Base-by-base conservation (phyloP, 208 protist genomes). In the Acanthamoeba sp. region DNA sequence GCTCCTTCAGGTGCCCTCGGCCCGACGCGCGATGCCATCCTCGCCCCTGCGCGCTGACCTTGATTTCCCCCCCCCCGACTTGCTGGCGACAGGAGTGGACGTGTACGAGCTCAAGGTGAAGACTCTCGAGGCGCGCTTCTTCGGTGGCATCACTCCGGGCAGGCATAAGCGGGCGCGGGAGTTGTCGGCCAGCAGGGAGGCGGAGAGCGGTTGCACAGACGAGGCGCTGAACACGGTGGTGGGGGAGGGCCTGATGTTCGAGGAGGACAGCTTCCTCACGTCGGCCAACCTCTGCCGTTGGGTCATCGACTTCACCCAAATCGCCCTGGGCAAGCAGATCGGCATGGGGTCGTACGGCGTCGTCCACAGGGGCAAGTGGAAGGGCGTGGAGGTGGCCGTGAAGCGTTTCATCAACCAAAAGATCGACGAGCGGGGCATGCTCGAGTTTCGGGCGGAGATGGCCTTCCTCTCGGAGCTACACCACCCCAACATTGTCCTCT, bases 401-500 rank as follows among this genome's bases (percentile, higher is more conserved):
- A 89, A 89, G 82, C n/a, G 36, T 24, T 62, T 89, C 45, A 89
- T 64, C 48, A 50, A 62, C 27, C 82, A 89, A 40, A 36, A 50
- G 45, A 34, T 89, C 18, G 40, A 59, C 40, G 82, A 89, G 45
- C n/a, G 36, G 16, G 12, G 45, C 82, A 55, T 89, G 48, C 45
- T 62, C 48, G 82, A 89, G 34, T 89, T 89, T 40, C n/a, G 50
- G 5, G 50, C 38, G 1, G 82, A 89, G 82, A 64, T 64, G 82
- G 82, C n/a, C 14, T 42, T 89, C 42, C 20, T 89, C 24, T 64
- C 45, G 20, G 50, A 89, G 82, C 52, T 89, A 2, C 38, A 64
- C 82, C 82, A 89, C 18, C 82, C 82, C n/a, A 89, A 89, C 52
- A 34, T 89, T 7, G 82, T 89, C 82, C n/a, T 64, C 45, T 64